Evolutionary conservation across 768 basidiomycete genomes (phyloP), one percentile per base, ranked within the genome.

Genomic region (Rubroboletus satanas): DNA sequence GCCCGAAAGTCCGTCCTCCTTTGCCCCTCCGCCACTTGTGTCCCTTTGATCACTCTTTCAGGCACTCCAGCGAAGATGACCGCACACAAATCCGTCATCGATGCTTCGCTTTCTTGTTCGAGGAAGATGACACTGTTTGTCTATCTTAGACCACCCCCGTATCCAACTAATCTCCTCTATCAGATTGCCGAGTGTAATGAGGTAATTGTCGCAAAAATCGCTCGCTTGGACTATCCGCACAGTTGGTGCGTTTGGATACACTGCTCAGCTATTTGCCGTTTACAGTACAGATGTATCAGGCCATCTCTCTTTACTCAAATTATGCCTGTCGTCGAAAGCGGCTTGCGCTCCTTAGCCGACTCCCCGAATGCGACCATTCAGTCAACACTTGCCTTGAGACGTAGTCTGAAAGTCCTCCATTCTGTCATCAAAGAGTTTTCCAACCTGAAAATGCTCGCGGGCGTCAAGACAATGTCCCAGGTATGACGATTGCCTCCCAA

Each of bases 171-270:
- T 15, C 39, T 55, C 38, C 38, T 5, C 4, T 7, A 46, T 23
- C 52, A 66, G 93, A 87, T 95, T 55, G 83, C 88, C 17, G 79
- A 87, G 52, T 90, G 83, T 64, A 90, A 93, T 57, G 80, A 88
- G 57, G 64, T 88, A 31, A 83, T 90, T 26, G 77, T 91, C 9
- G 77, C 83, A 12, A 94, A 86, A 66, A 81, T 94, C 49, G 87
- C 90, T 7, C 82, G 93, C 32, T 67, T 79, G 21, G 93, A 96
- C 63, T 93, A 82, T 67, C 89, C 90, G 9, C 71, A 64, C 32
- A 77, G 77, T 37, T 95, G 93, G 93, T 88, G 66, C 55, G 75
- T 67, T 36, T 47, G 26, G 10, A 29, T 35, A 49, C 21, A 35
- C 39, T 11, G 35, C 44, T 44, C 17, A 41, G 41, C 14, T 14